Base-by-base conservation (phyloP, 768 basidiomycete species). In the Lentinus tigrinus region DNA sequence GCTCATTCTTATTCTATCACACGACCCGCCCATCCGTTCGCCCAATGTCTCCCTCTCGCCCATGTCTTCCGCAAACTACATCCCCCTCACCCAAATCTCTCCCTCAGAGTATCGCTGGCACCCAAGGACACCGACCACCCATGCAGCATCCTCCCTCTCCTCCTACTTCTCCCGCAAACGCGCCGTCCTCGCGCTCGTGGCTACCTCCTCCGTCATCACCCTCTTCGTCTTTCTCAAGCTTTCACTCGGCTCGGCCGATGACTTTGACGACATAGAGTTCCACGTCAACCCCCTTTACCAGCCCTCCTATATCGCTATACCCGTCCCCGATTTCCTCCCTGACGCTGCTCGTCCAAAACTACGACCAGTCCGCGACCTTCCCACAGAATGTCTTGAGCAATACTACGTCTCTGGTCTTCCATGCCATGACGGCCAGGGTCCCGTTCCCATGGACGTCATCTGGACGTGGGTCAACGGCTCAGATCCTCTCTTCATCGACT, bases 391-490 rank as follows among this genome's bases (percentile, higher is more conserved):
- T 44, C 52, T 66, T 9, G 68, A 69, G 26, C 64, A 56, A 21
- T 64, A 67, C 47, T 65, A 65, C 37, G 43, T 58, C 34, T 28
- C 47, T 3, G 68, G 68, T 1, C 55, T 52, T 3, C 60, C 55
- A 10, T 67, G 66, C 23, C 57, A 64, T 36, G 60, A 64, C 9
- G 50, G 43, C 16, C 44, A 58, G 13, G 61, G 62, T 0, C 54
- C 51, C 2, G 31, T 59, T 5, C 61, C 60, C n/a, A 55, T 72
- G 53, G 71, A 72, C 57, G 62, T 72, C 27, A 46, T 72, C 17
- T 72, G 69, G 69, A 69, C 71, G 7, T 72, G 71, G 71, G 67
- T 69, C 17, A 72, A 72, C 52, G 69, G 71, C 50, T 70, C 71
- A 3, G 71, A 72, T 52, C 54, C 60, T 2, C 58, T 70, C 9